A percentile compares a stretch with the other conserved stretches of the same genome.
These are phyloP conservation scores for Leccinum fallax DNA, from an alignment of 1,284 basidiomycete species.

Conservation along the genomic window DNA sequence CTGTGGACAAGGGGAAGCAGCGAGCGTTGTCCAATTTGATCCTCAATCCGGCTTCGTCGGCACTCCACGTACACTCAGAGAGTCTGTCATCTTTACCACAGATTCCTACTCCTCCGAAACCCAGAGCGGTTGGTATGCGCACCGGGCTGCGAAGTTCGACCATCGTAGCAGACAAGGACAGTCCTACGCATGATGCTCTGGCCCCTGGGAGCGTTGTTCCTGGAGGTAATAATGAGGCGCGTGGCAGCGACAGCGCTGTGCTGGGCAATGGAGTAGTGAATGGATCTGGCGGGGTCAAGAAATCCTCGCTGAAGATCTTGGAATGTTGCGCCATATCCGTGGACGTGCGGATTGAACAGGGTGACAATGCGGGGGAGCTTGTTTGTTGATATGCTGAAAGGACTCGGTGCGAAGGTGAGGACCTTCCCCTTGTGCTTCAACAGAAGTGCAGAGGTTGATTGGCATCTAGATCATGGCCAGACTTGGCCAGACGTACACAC, in stretches of 20 bases:
- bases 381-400: conserved; percentile 83
- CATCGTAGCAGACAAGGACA: conserved; percentile 25
- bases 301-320: conserved; percentile 49
- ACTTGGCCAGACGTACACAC: conserved; percentile 81
- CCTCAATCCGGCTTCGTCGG: conserved; percentile 54
- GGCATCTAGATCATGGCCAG: conserved; percentile 54
- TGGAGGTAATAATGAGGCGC: not conserved
- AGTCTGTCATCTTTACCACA: conserved; percentile 51
- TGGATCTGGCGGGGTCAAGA: conserved; percentile 22
- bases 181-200: conserved; percentile 27
- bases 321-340: conserved; percentile 86
- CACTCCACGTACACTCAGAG: conserved; percentile 50
- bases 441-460: conserved; percentile 3
- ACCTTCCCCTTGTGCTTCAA: not conserved
- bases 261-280: conserved; percentile 20
- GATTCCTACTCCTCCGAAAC: conserved; percentile 41
- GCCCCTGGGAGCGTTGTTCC: conserved; percentile 20
- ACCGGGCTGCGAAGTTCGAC: conserved; percentile 44
- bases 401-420: conserved; percentile 82
- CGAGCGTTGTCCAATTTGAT: conserved; percentile 42
- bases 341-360: conserved; percentile 68
- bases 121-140: conserved; percentile 32
- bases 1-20: conserved; percentile 29
- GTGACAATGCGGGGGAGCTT: conserved; percentile 48
- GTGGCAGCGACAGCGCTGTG: conserved; percentile 17